A percentile compares a stretch with the other conserved stretches of the same genome.
phyloP scores from a whole-genome alignment of 2,329 filamentous ascomycete species.

The Shiraia bambusicola region DNA sequence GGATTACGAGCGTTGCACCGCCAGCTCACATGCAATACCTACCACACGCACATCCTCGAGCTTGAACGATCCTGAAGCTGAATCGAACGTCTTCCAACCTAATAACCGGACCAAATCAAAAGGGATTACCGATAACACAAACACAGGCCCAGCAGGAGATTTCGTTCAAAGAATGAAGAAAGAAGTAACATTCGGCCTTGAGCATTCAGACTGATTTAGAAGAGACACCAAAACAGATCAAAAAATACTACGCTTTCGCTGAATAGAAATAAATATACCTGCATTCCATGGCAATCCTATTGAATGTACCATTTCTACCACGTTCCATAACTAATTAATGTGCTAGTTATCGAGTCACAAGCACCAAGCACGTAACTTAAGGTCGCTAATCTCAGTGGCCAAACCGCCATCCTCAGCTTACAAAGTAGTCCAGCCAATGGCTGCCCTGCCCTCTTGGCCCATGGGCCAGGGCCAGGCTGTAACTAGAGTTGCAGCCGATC shows the following conservation, averaged over 20 bases:
- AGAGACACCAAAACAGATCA: not conserved
- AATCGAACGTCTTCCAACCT: not conserved
- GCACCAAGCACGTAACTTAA: too few species aligned
- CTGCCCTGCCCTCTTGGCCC: constrained; percentile 4
- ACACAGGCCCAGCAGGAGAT: not conserved
- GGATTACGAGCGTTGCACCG: constrained; percentile 22
- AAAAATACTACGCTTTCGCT: not conserved
- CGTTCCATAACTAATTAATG: too few species aligned
- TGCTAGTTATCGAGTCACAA: too few species aligned
- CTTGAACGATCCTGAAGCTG: not conserved
- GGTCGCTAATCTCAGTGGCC: too few species aligned
- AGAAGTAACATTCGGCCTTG: not conserved
- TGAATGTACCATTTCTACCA: too few species aligned
- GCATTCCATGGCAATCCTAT: too few species aligned
- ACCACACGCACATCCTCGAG: not conserved
- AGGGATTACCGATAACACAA: not conserved
- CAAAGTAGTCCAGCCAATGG: constrained; percentile 5
- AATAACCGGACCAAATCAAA: not conserved
- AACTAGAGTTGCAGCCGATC: constrained; percentile 5
- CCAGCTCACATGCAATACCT: constrained; percentile 5
- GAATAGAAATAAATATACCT: not conserved
- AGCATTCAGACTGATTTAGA: not conserved
- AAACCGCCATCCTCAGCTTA: not conserved
- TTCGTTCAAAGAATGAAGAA: not conserved
- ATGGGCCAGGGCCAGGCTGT: too few species aligned